Evolutionary conservation across 1,139 yeast genomes (phyloP).

Genomic region (Suhomyces taliae): DNA sequence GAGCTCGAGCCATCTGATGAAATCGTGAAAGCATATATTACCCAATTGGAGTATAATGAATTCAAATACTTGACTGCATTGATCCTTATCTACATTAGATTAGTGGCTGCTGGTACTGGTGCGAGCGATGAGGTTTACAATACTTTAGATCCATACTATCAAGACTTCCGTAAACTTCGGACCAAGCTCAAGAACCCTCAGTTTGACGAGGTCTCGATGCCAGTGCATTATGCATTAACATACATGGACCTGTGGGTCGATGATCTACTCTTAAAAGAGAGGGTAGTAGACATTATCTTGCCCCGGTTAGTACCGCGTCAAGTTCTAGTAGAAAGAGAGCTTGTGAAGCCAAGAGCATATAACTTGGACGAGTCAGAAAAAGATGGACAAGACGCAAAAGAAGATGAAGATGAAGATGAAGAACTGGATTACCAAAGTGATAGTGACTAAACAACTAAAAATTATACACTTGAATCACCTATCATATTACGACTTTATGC

Average conservation of each 20-base stretch:
- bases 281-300: slow-evolving; percentile 59
- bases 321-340: slow-evolving; percentile 39
- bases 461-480: background rate
- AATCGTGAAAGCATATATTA: slow-evolving; percentile 51
- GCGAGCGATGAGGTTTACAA: slow-evolving; percentile 45
- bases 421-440: slow-evolving; percentile 21
- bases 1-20: slow-evolving; percentile 62
- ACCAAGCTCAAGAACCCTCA: slow-evolving; percentile 29
- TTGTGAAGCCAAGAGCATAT: slow-evolving; percentile 40
- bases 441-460: slow-evolving; percentile 20
- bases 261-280: slow-evolving; percentile 43
- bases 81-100: slow-evolving; percentile 57
- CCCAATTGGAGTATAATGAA: slow-evolving; percentile 44
- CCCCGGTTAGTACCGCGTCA: slow-evolving; percentile 53
- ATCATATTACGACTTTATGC: too few relatives aligned
- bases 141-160: slow-evolving; percentile 50
- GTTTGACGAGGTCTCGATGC: slow-evolving; percentile 24
- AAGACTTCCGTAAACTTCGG: slow-evolving; percentile 53
- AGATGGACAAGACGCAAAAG: slow-evolving; percentile 9
- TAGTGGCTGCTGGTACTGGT: slow-evolving; percentile 33
- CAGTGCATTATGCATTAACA: slow-evolving; percentile 31
- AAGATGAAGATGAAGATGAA: slow-evolving; percentile 9
- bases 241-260: slow-evolving; percentile 67
- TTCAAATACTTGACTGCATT: slow-evolving; percentile 70
- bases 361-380: slow-evolving; percentile 21